phyloP scores from a whole-genome alignment of 176 grass and related monocot genomes.

The Phoenix roebelenii region DNA sequence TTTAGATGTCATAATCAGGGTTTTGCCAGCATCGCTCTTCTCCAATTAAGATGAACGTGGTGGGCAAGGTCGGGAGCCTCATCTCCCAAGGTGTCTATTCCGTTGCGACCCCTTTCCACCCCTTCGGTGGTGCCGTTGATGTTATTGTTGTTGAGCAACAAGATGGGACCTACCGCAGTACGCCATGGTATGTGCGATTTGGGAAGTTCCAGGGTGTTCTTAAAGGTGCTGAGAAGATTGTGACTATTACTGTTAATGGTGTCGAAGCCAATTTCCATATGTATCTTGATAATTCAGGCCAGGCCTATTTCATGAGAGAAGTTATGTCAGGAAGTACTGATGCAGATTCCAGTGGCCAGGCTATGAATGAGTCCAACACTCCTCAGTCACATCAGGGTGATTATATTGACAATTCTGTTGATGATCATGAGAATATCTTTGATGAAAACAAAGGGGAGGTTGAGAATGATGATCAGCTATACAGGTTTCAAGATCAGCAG shows the following conservation, averaged over 20 bases:
- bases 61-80: slow-evolving; percentile 76
- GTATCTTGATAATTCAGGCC: slow-evolving; percentile 91
- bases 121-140: slow-evolving; percentile 89
- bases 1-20: too few species aligned
- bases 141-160: slow-evolving; percentile 86
- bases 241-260: slow-evolving; percentile 84
- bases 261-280: slow-evolving; percentile 79
- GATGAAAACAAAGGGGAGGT: slow-evolving; percentile 15
- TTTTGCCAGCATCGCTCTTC: too few species aligned
- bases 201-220: slow-evolving; percentile 98
- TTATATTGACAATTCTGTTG: slow-evolving; percentile 27
- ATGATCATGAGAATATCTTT: slow-evolving; percentile 17
- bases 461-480: slow-evolving; percentile 17
- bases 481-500: slow-evolving; percentile 17
- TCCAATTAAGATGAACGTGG: slow-evolving; percentile 57
- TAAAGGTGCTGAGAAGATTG: slow-evolving; percentile 83
- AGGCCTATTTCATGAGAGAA: slow-evolving; percentile 94
- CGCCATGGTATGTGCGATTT: slow-evolving; percentile 99
- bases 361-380: slow-evolving; percentile 20
- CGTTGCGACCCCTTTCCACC: slow-evolving; percentile 91
- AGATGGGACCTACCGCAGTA: slow-evolving; percentile 88
- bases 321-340: slow-evolving; percentile 48
- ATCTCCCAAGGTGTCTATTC: slow-evolving; percentile 96
- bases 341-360: slow-evolving; percentile 14
- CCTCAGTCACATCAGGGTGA: slow-evolving; percentile 38